These are phyloP conservation scores for Pichia sp. DNA, from an alignment of 1,139 yeast species.

Conservation along the genomic window DNA sequence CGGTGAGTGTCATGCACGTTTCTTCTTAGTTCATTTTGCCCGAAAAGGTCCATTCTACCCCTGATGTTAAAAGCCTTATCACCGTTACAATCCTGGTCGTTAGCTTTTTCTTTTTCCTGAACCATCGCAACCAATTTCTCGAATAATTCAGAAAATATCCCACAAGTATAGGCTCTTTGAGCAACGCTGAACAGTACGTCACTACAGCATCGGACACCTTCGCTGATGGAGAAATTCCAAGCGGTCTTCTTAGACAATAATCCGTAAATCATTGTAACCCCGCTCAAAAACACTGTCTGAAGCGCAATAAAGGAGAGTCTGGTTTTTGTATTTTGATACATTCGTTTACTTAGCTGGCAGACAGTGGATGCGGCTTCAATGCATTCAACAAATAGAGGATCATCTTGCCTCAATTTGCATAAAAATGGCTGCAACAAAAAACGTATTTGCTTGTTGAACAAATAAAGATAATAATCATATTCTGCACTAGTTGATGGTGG, in stretches of 20 bases:
- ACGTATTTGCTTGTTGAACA: constrained; percentile 18
- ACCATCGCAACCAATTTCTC: constrained; percentile 18
- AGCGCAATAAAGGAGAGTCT: constrained; percentile 18
- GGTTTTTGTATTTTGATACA: constrained; percentile 15
- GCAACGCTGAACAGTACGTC: constrained; percentile 19
- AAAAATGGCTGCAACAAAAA: constrained; percentile 17
- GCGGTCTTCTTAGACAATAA: constrained; percentile 16
- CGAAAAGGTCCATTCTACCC: constrained; percentile 1
- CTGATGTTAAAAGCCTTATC: neutral
- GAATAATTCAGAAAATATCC: constrained; percentile 18
- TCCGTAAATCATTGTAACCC: constrained; percentile 20
- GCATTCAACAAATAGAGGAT: constrained; percentile 16
- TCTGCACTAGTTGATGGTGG: constrained; percentile 13
- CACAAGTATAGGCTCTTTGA: constrained; percentile 19
- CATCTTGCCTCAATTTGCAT: constrained; percentile 3
- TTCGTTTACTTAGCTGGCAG: constrained; percentile 17
- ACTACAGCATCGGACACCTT: constrained; percentile 18
- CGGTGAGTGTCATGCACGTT: constrained; percentile 4
- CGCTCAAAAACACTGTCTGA: constrained; percentile 19
- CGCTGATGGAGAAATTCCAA: constrained; percentile 17
- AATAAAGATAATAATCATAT: constrained; percentile 15
- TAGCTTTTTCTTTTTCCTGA: constrained; percentile 1
- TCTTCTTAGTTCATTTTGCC: constrained; percentile 4
- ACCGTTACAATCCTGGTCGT: neutral
- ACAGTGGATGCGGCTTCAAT: constrained; percentile 15